Conservation (phyloP, 176 grass and related monocot species). For the Bromus sterilis region DNA sequence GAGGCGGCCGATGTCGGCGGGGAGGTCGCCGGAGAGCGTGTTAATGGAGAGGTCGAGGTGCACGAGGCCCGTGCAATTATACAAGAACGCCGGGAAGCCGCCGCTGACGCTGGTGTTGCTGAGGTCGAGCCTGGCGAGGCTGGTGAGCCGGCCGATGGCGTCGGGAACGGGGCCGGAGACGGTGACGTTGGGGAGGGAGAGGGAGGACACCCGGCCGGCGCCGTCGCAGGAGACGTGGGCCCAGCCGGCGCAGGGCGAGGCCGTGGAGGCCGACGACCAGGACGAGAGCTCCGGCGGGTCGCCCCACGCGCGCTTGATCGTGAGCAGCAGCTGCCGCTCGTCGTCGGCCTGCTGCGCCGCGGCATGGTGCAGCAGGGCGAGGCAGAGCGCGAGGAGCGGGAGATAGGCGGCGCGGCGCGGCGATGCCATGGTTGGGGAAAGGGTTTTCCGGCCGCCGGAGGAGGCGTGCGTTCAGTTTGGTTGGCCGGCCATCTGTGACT, state of each 20-base stretch:
- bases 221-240: constrained; percentile 9
- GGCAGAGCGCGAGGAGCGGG: neutral
- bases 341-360: constrained; percentile 4
- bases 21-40: constrained; percentile 37
- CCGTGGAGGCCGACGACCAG: neutral
- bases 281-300: constrained; percentile 23
- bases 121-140: constrained; percentile 46
- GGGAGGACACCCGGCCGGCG: constrained; percentile 15
- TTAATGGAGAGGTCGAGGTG: constrained; percentile 29
- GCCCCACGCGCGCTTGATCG: constrained; percentile 33
- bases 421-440: constrained; percentile 13
- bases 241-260: constrained; percentile 18
- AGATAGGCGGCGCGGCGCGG: neutral
- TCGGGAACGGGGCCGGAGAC: constrained; percentile 33
- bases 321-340: constrained; percentile 31
- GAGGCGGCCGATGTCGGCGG: constrained; percentile 31
- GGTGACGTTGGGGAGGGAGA: constrained; percentile 18
- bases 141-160: constrained; percentile 38
- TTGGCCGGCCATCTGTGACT: neutral
- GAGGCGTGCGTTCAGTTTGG: neutral
- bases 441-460: neutral
- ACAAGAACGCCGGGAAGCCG: constrained; percentile 45
- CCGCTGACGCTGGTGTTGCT: constrained; percentile 45
- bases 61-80: constrained; percentile 32
- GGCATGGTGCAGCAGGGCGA: neutral